These are phyloP conservation scores for Porpolomopsis calyptriformis DNA, from an alignment of 768 basidiomycete genomes.

Conservation along the genomic window DNA sequence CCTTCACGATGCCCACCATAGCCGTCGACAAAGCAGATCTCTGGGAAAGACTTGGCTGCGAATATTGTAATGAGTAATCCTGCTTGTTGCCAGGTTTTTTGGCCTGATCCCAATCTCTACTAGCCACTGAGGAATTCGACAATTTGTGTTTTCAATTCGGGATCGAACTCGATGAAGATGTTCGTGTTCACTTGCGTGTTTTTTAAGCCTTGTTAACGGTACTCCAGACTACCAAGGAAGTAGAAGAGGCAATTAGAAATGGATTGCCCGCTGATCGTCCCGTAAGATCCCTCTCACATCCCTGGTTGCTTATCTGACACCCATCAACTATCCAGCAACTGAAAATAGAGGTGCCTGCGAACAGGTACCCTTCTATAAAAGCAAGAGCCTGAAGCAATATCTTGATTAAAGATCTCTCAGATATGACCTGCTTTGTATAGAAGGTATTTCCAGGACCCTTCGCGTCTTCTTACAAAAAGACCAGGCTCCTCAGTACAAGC, in stretches of 20 bases:
- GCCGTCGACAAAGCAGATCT: conserved; percentile 93
- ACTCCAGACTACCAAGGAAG: conserved; percentile 75
- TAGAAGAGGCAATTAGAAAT: conserved; percentile 70
- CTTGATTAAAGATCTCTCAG: conserved; percentile 27
- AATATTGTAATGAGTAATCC: conserved; percentile 56
- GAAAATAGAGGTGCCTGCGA: conserved; percentile 99
- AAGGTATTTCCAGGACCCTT: conserved; percentile 85
- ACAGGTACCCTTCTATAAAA: conserved; percentile 46
- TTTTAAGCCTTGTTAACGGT: not conserved
- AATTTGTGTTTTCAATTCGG: conserved; percentile 95
- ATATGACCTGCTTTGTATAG: conserved; percentile 96
- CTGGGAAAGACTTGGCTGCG: conserved; percentile 72
- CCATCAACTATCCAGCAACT: conserved; percentile 55
- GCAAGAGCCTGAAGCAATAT: not conserved
- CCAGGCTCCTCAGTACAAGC: conserved; percentile 59
- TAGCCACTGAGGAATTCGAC: conserved; percentile 93
- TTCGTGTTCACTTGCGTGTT: conserved; percentile 31
- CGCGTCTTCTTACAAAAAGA: conserved; percentile 69
- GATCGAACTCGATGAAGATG: conserved; percentile 95
- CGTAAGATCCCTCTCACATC: conserved; percentile 32
- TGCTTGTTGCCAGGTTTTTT: not conserved
- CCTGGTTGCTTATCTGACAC: conserved; percentile 1
- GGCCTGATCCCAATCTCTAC: conserved; percentile 13
- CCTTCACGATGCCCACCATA: conserved; percentile 75
- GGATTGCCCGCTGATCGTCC: conserved; percentile 80